These are phyloP conservation scores for Paspalum vaginatum DNA, from an alignment of 176 grass and related monocot species.

Conservation along the genomic window DNA sequence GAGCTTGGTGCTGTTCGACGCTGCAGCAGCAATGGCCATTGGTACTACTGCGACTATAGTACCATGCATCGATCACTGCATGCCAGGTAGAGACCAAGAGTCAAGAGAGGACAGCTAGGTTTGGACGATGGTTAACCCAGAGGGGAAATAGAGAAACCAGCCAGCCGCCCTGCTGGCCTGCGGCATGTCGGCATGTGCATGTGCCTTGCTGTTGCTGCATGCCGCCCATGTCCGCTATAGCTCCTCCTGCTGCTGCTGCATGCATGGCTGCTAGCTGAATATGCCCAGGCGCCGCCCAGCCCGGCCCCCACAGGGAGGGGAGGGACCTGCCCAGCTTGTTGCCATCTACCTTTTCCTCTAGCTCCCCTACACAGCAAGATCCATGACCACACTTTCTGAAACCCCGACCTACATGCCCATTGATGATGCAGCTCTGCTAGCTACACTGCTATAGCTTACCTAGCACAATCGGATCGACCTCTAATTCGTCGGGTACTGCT, in stretches of 20 bases:
- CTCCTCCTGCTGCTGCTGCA: background rate
- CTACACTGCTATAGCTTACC: background rate
- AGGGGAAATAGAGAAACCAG: background rate
- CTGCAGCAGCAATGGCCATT: background rate
- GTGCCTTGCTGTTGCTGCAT: conserved; percentile 13
- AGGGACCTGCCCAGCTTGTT: no score
- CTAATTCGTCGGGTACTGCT: background rate
- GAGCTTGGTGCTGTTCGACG: background rate
- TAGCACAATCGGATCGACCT: background rate
- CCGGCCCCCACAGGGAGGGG: no score
- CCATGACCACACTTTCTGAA: conserved; percentile 31
- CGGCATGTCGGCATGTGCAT: conserved; percentile 7
- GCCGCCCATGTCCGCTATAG: background rate
- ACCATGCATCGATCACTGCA: no score
- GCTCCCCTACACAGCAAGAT: conserved; percentile 9
- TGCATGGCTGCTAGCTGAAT: background rate
- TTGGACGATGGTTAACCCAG: conserved; percentile 6
- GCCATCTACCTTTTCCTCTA: background rate
- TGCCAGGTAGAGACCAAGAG: background rate
- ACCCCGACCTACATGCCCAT: background rate
- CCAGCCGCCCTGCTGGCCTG: background rate
- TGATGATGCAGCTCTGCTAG: background rate
- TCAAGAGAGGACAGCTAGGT: background rate
- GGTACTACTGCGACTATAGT: background rate
- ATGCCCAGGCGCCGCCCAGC: background rate